Percentiles rank a stretch among this genome's conserved stretches.
Conservation (phyloP, 345 rosid species). For the Ceriops tagal region DNA sequence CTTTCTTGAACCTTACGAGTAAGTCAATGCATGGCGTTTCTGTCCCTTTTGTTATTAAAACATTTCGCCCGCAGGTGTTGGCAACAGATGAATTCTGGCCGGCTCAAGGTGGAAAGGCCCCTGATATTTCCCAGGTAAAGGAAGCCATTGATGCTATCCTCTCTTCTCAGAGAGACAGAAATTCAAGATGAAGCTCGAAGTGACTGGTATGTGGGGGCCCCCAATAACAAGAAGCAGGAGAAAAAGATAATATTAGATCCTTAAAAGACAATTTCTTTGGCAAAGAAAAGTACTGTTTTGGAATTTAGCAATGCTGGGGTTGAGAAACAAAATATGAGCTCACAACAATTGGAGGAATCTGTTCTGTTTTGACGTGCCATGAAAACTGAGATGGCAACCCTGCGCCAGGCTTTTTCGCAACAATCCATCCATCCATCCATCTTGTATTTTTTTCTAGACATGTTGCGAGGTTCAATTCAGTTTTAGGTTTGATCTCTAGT, state of each 20-base stretch:
- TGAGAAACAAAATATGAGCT: no score
- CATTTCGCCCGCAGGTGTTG: constrained; percentile 47
- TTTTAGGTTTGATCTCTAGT: no score
- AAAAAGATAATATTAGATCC: not conserved
- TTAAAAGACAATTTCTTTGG: constrained; percentile 17
- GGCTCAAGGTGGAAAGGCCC: constrained; percentile 84
- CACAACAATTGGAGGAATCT: no score
- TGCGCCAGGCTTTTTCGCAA: no score
- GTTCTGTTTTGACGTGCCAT: no score
- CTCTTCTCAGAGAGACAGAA: constrained; percentile 62
- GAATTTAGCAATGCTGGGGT: constrained; percentile 8
- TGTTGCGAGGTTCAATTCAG: no score
- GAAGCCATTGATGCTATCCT: constrained; percentile 97
- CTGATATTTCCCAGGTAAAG: constrained; percentile 87
- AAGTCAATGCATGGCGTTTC: no score
- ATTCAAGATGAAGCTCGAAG: constrained; percentile 36
- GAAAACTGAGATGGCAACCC: no score
- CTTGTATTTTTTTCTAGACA: no score
- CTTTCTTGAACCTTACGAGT: no score
- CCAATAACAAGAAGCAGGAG: constrained; percentile 1
- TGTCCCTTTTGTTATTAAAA: no score
- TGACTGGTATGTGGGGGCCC: constrained; percentile 7
- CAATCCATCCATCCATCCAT: no score
- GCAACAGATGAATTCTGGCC: constrained; percentile 99
- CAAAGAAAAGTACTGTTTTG: constrained; percentile 23